Evolutionary conservation across 768 basidiomycete species (phyloP).

Genomic region (Lyophyllum decastes): DNA sequence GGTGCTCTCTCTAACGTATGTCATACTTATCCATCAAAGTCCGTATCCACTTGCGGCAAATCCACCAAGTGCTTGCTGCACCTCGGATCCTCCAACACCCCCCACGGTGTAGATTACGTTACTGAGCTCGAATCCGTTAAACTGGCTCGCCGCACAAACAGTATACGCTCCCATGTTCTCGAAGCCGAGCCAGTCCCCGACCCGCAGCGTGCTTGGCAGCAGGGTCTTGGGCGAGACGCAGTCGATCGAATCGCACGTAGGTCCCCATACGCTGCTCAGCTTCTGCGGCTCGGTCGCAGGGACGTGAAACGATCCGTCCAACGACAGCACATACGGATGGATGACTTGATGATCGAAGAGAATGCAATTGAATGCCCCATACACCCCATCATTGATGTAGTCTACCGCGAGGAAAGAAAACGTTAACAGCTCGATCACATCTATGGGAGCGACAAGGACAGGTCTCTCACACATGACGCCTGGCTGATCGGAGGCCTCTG

Average conservation of each 20-base stretch:
- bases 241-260: constrained; percentile 98
- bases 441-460: not conserved
- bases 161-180: constrained; percentile 99
- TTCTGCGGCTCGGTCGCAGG: constrained; percentile 43
- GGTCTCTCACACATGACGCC: constrained; percentile 90
- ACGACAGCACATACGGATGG: constrained; percentile 79
- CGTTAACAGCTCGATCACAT: constrained; percentile 7
- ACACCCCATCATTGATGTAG: constrained; percentile 99
- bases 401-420: constrained; percentile 48
- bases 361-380: constrained; percentile 96
- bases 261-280: constrained; percentile 89
- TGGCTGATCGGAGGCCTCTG: constrained; percentile 40
- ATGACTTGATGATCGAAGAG: constrained; percentile 95
- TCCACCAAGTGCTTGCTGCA: constrained; percentile 48
- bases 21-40: constrained; percentile 20
- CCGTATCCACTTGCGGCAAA: constrained; percentile 49
- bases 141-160: constrained; percentile 94
- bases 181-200: constrained; percentile 99
- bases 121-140: constrained; percentile 88
- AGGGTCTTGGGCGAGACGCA: constrained; percentile 70
- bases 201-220: constrained; percentile 70
- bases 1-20: not conserved
- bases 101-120: constrained; percentile 80
- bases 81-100: constrained; percentile 49
- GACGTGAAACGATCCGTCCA: constrained; percentile 67